Percentiles rank a stretch among this genome's conserved stretches.
These are phyloP conservation scores for Botrytis tulipae DNA, from an alignment of 2,329 filamentous ascomycete genomes.

Conservation along the genomic window DNA sequence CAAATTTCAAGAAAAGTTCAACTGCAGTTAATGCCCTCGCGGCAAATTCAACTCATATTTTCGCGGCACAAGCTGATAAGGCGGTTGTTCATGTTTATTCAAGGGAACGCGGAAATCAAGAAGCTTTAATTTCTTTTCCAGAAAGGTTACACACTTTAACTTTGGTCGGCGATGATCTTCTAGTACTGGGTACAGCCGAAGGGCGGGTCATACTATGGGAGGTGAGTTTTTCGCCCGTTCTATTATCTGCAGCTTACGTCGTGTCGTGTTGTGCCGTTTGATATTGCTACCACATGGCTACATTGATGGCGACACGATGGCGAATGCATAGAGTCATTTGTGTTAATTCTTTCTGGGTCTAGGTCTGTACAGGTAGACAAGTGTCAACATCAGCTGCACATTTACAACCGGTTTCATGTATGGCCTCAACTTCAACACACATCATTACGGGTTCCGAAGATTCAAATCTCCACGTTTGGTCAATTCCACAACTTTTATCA, in stretches of 20 bases:
- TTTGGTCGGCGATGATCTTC: constrained; percentile 65
- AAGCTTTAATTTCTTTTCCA: constrained; percentile 82
- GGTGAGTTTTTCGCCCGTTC: constrained; percentile 50
- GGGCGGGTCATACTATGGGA: constrained; percentile 92
- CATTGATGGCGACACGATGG: neutral
- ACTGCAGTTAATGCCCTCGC: constrained; percentile 76
- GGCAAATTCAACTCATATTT: constrained; percentile 78
- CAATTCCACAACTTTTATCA: constrained; percentile 69
- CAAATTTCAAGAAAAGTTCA: constrained; percentile 88
- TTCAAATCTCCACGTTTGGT: constrained; percentile 91
- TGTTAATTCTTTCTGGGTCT: constrained; percentile 26
- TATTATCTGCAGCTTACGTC: constrained; percentile 16
- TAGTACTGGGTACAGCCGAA: constrained; percentile 78
- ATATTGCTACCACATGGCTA: neutral
- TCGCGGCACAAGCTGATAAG: constrained; percentile 88
- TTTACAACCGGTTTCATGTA: constrained; percentile 74
- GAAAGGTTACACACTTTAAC: constrained; percentile 80
- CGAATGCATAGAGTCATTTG: neutral
- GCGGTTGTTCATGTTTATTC: constrained; percentile 92
- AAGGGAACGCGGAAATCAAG: constrained; percentile 78
- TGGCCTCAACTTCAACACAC: constrained; percentile 70
- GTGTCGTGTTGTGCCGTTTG: constrained; percentile 4
- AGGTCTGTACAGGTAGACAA: constrained; percentile 74
- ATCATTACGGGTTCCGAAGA: constrained; percentile 79
- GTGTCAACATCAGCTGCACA: constrained; percentile 75